Evolutionary conservation across 345 rosid species (phyloP).

Genomic region (Dovyalis caffra): DNA sequence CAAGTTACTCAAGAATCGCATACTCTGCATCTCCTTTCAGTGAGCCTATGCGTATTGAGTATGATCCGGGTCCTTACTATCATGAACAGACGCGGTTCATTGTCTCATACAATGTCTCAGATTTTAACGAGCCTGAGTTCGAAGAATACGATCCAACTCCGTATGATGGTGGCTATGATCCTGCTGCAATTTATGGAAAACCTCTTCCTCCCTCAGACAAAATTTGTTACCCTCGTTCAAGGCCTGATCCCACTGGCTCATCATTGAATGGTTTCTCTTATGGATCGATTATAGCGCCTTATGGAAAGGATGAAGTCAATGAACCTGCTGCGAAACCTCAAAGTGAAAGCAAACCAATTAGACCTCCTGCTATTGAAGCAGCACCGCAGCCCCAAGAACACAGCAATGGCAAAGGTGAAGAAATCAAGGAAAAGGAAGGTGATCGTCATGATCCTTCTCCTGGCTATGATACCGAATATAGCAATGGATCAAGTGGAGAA

Average conservation of each 20-base stretch:
- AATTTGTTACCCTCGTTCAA: slow-evolving; percentile 57
- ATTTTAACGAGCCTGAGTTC: slow-evolving; percentile 41
- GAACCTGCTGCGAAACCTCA: slow-evolving; percentile 24
- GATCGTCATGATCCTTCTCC: slow-evolving; percentile 4
- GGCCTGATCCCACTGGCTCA: slow-evolving; percentile 5
- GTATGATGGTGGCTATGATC: slow-evolving; percentile 70
- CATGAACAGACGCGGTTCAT: slow-evolving; percentile 33
- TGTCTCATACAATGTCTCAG: slow-evolving; percentile 43
- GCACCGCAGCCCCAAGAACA: background rate
- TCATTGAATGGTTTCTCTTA: slow-evolving; percentile 27
- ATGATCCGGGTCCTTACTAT: slow-evolving; percentile 24
- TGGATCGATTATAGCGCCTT: slow-evolving; percentile 31
- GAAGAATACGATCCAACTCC: slow-evolving; percentile 81
- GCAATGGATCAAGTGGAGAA: slow-evolving; percentile 12
- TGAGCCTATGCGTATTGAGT: slow-evolving; percentile 36
- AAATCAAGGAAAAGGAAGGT: background rate
- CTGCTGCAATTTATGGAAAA: slow-evolving; percentile 52
- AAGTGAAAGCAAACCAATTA: slow-evolving; percentile 23
- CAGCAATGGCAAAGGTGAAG: slow-evolving; percentile 10
- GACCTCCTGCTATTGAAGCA: slow-evolving; percentile 12
- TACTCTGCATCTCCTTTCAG: slow-evolving; percentile 46
- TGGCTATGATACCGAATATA: slow-evolving; percentile 9
- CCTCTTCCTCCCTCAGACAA: slow-evolving; percentile 60
- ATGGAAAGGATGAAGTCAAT: slow-evolving; percentile 23
- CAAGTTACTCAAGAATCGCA: slow-evolving; percentile 18